These are phyloP conservation scores for Clausena lansium DNA, from an alignment of 345 rosid species.

Conservation along the genomic window DNA sequence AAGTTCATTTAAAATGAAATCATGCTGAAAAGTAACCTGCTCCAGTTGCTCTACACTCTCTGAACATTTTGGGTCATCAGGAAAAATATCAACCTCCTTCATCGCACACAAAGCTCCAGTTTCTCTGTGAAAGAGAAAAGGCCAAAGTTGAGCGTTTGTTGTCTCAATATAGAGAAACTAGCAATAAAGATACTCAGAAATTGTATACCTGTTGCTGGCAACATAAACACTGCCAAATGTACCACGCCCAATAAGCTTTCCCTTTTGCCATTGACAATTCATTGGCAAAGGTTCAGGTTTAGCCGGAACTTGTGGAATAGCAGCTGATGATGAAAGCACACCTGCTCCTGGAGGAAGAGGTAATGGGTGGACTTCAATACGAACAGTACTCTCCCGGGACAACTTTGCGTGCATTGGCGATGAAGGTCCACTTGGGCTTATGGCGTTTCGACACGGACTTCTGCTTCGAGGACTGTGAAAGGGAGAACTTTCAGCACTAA, in stretches of 20 bases:
- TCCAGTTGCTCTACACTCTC: conserved; percentile 84
- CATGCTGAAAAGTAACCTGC: conserved; percentile 50
- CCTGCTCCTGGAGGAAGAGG: conserved; percentile 93
- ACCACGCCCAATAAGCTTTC: conserved; percentile 98
- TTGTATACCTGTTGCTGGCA: conserved; percentile 72
- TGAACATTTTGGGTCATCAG: conserved; percentile 88
- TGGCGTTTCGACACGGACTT: conserved; percentile 46
- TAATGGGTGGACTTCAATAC: conserved; percentile 49
- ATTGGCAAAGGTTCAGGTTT: conserved; percentile 48
- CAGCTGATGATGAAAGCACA: conserved; percentile 37
- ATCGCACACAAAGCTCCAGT: conserved; percentile 96
- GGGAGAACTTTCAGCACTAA: conserved; percentile 66
- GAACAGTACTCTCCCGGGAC: conserved; percentile 33
- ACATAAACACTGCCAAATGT: conserved; percentile 96
- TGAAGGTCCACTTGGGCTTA: conserved; percentile 48
- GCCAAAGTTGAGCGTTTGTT: conserved; percentile 16
- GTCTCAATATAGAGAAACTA: conserved; percentile 5
- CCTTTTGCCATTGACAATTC: conserved; percentile 82
- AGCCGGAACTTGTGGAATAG: conserved; percentile 34
- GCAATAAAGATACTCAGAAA: conserved; percentile 8
- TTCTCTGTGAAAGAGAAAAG: conserved; percentile 50
- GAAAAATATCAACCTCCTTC: conserved; percentile 93
- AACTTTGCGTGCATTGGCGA: conserved; percentile 52
- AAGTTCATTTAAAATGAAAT: neutral
- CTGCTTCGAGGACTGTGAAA: conserved; percentile 61